A percentile compares a stretch with the other conserved stretches of the same genome.
These are phyloP conservation scores for Lachnum nothofagi DNA, from an alignment of 2,329 filamentous ascomycete genomes.

Conservation along the genomic window DNA sequence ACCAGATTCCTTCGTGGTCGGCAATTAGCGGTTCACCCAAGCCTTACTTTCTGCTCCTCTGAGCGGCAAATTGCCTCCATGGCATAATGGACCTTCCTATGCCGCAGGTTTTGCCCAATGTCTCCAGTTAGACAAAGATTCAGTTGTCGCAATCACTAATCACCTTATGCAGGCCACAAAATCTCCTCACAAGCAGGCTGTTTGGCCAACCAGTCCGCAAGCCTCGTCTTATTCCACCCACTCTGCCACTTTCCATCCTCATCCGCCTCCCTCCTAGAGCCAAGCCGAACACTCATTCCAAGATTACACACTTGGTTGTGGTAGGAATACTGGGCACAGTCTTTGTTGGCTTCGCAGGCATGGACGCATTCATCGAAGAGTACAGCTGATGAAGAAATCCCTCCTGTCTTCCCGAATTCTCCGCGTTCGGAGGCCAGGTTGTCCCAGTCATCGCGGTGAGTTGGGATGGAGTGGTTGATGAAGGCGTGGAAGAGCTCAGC, in stretches of 20 bases:
- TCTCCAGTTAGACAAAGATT: too few relatives aligned
- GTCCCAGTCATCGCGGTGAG: slow-evolving; percentile 45
- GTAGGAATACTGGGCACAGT: slow-evolving; percentile 34
- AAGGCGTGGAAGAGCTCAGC: slow-evolving; percentile 47
- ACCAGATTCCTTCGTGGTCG: too few relatives aligned
- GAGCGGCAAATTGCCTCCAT: too few relatives aligned
- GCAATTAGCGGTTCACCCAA: too few relatives aligned
- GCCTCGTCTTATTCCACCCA: slow-evolving; percentile 9
- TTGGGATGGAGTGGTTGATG: slow-evolving; percentile 39
- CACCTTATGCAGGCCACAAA: too few relatives aligned
- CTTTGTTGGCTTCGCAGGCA: slow-evolving; percentile 39
- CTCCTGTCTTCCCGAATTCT: slow-evolving; percentile 40
- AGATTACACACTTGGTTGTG: slow-evolving; percentile 14
- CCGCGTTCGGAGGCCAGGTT: slow-evolving; percentile 42
- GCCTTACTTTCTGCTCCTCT: too few relatives aligned
- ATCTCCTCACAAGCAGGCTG: slow-evolving; percentile 2
- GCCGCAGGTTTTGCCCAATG: too few relatives aligned
- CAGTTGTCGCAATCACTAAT: too few relatives aligned
- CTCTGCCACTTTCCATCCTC: slow-evolving; percentile 5
- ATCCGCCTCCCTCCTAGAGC: slow-evolving; percentile 1
- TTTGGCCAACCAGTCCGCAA: slow-evolving; percentile 1
- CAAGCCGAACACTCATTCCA: slow-evolving; percentile 8
- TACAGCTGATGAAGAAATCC: slow-evolving; percentile 35
- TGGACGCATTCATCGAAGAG: slow-evolving; percentile 41
- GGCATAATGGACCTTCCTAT: too few relatives aligned